These are phyloP conservation scores for Alternaria sp. DNA, from an alignment of 2,329 filamentous ascomycete genomes.

Conservation along the genomic window DNA sequence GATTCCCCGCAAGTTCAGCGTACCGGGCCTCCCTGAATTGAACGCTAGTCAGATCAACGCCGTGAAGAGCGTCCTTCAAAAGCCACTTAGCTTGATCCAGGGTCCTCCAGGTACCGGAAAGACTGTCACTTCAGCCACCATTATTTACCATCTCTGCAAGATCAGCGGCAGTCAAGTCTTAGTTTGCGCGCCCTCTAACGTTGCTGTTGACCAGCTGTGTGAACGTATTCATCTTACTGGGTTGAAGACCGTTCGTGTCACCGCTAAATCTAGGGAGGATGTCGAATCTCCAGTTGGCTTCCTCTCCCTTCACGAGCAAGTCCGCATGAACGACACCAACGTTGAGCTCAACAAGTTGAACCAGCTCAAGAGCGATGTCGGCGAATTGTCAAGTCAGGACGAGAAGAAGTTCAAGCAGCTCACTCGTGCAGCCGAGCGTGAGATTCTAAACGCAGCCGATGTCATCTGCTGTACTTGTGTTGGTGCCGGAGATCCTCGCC, in stretches of 20 bases:
- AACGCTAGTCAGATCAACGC: slow-evolving; percentile 96
- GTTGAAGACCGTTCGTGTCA: slow-evolving; percentile 95
- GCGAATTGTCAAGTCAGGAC: slow-evolving; percentile 92
- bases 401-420: slow-evolving; percentile 99
- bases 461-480: slow-evolving; percentile 99
- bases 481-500: slow-evolving; percentile 91
- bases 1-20: slow-evolving; percentile 96
- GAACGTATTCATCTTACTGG: slow-evolving; percentile 95
- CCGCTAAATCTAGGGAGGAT: slow-evolving; percentile 98
- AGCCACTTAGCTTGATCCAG: slow-evolving; percentile 94
- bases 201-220: slow-evolving; percentile 96
- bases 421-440: slow-evolving; percentile 90
- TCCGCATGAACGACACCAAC: slow-evolving; percentile 96
- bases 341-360: slow-evolving; percentile 91
- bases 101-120: slow-evolving; percentile 97
- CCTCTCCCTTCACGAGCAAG: slow-evolving; percentile 93
- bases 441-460: slow-evolving; percentile 94
- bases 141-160: slow-evolving; percentile 97
- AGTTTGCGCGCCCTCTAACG: slow-evolving; percentile 97
- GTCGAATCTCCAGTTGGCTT: slow-evolving; percentile 98
- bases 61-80: slow-evolving; percentile 93
- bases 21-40: slow-evolving; percentile 90
- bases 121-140: slow-evolving; percentile 97
- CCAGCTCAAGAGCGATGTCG: slow-evolving; percentile 89
- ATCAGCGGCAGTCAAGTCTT: slow-evolving; percentile 94